Evolutionary conservation across 805 yeast genomes (phyloP).

Genomic region (Metschnikowia matae): DNA sequence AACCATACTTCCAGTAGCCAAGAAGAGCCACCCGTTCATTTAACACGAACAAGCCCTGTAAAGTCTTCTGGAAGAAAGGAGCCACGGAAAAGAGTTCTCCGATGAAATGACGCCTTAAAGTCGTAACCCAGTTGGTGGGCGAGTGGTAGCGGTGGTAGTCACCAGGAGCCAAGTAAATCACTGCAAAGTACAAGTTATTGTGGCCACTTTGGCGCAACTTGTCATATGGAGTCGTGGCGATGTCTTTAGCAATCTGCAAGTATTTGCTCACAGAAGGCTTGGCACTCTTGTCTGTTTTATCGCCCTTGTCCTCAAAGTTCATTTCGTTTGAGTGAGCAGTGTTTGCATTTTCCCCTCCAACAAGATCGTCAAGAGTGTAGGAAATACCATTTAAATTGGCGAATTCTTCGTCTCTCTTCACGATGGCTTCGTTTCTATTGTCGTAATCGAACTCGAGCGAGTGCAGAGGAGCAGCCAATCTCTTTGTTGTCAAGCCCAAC

Average conservation of each 20-base stretch:
- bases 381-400: conserved; percentile 75
- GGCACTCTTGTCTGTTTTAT: conserved; percentile 43
- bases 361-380: conserved; percentile 62
- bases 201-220: conserved; percentile 31
- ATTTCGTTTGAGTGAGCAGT: conserved; percentile 45
- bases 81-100: conserved; percentile 96
- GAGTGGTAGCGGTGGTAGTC: conserved; percentile 97
- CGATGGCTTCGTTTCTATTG: conserved; percentile 38
- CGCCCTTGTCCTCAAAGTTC: conserved; percentile 63
- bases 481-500: conserved; percentile 56
- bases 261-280: conserved; percentile 33
- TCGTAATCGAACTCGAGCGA: conserved; percentile 43
- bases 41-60: conserved; percentile 81
- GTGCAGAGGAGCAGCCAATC: conserved; percentile 54
- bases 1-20: conserved; percentile 96
- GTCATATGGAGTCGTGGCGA: conserved; percentile 32
- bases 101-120: conserved; percentile 87
- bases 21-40: conserved; percentile 93
- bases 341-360: conserved; percentile 49
- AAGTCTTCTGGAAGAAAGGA: conserved; percentile 87
- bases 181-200: conserved; percentile 76
- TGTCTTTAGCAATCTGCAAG: conserved; percentile 38
- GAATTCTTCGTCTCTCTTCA: conserved; percentile 62
- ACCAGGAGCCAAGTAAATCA: conserved; percentile 95
- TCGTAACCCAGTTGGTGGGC: conserved; percentile 94